Conservation (phyloP, 768 basidiomycete genomes). For the Auricularia sp. region DNA sequence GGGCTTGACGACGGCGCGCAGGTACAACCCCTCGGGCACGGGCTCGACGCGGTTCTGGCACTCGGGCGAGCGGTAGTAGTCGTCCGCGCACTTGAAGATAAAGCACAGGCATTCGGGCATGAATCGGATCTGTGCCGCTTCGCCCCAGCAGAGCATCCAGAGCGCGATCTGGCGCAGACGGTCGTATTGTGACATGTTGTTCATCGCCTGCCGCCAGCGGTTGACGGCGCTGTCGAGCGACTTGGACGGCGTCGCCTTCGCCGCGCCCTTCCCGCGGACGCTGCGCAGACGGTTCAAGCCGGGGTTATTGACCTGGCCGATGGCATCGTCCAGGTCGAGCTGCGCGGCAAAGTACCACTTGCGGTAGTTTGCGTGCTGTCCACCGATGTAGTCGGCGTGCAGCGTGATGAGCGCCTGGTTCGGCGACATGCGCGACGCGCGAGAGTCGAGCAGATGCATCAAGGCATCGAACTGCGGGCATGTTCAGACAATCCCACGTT, state of each 20-base stretch:
- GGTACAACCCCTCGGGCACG: slow-evolving; percentile 91
- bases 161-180: slow-evolving; percentile 92
- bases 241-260: slow-evolving; percentile 44
- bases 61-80: slow-evolving; percentile 98
- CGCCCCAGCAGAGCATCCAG: slow-evolving; percentile 94
- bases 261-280: slow-evolving; percentile 43
- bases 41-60: slow-evolving; percentile 89
- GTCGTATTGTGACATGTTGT: slow-evolving; percentile 97
- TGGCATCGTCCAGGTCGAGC: slow-evolving; percentile 94
- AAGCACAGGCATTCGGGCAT: slow-evolving; percentile 95
- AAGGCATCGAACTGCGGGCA: slow-evolving; percentile 78
- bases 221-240: slow-evolving; percentile 76
- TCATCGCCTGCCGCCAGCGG: slow-evolving; percentile 96
- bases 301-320: slow-evolving; percentile 86
- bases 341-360: slow-evolving; percentile 99
- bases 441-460: slow-evolving; percentile 94
- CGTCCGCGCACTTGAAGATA: slow-evolving; percentile 99
- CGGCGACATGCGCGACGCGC: slow-evolving; percentile 94
- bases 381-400: slow-evolving; percentile 98
- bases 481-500: slow-evolving; percentile 11
- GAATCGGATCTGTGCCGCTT: slow-evolving; percentile 95
- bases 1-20: slow-evolving; percentile 84
- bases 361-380: slow-evolving; percentile 96
- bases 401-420: slow-evolving; percentile 90
- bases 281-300: slow-evolving; percentile 79